Percentiles rank a stretch among this genome's conserved stretches.
Conservation (phyloP, 176 grass and related monocot genomes). For the Triticum aestivum region IWGSC_CS_RefSeq_v2.1 NC_057795.1:180615949-180616448, state of each 20-base stretch:
- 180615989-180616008: background rate
- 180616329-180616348: too few relatives aligned
- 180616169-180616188: constrained; percentile 5
- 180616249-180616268: constrained; percentile 15
- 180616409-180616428: too few relatives aligned
- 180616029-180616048: background rate
- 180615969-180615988: constrained; percentile 14
- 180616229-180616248: background rate
- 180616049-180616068: constrained; percentile 5
- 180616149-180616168: background rate
- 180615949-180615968: background rate
- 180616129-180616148: constrained; percentile 1
- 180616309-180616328: too few relatives aligned
- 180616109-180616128: constrained; percentile 1
- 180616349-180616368: too few relatives aligned
- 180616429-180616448: constrained; percentile 2
- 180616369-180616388: too few relatives aligned
- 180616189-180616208: background rate
- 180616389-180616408: too few relatives aligned
- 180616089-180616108: constrained; percentile 10
- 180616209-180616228: constrained; percentile 2
- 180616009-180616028: background rate
- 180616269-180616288: too few relatives aligned
- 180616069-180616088: background rate
- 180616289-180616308: too few relatives aligned